Conservation (phyloP, 106 monocot genomes). For the Dioscorea alata region DNA sequence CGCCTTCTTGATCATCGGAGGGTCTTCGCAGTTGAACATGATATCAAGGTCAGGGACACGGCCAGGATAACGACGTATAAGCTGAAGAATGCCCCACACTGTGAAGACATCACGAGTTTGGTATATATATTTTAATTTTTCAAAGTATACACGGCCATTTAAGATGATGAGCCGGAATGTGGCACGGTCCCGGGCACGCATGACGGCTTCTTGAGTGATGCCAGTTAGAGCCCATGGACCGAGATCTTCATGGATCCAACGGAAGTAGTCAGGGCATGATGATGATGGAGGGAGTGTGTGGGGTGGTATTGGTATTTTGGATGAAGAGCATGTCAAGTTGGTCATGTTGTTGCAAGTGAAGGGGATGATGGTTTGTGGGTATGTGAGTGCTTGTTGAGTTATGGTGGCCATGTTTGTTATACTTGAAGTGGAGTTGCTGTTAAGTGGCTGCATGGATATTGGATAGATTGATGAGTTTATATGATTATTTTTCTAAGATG, state of each 20-base stretch:
- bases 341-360: no score
- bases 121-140: constrained; percentile 4
- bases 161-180: constrained; percentile 33
- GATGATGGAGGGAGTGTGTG: background rate
- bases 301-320: no score
- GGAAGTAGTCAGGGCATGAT: constrained; percentile 49
- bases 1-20: background rate
- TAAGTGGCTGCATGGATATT: no score
- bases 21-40: constrained; percentile 1
- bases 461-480: no score
- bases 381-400: no score
- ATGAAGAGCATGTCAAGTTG: no score
- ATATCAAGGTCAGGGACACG: background rate
- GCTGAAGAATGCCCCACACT: background rate
- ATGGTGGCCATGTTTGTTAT: no score
- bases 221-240: constrained; percentile 39
- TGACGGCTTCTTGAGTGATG: constrained; percentile 31
- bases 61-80: background rate
- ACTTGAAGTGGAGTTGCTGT: no score
- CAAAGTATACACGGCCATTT: constrained; percentile 35
- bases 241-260: constrained; percentile 62
- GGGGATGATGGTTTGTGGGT: no score
- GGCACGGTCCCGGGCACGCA: constrained; percentile 5
- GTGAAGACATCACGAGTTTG: background rate
- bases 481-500: no score